Evolutionary conservation across 176 grass and related monocot species (phyloP), one percentile per base, ranked within the genome.

Genomic region (Raddia distichophylla): DNA sequence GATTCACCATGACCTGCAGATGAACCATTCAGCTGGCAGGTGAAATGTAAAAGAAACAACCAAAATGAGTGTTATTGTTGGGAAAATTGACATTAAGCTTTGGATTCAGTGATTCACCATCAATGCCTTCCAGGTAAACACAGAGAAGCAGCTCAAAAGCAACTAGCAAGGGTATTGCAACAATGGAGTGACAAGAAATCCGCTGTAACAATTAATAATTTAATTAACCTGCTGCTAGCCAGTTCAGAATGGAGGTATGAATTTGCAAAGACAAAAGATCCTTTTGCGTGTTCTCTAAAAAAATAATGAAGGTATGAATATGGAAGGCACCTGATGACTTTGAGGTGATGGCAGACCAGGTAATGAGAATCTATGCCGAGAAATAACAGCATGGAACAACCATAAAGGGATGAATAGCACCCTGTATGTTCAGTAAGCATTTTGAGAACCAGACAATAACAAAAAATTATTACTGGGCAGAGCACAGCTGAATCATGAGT

Each of bases 121-220:
- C 63, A 14, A 66, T 71, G 53, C 69, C 82, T 62, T 91, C 84
- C 34, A 94, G 86, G 34, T 87, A 89, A 75, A 94, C 84, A 85
- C 89, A 91, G 8, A 91, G 92, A 84, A 91, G 84, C 14, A 94
- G 84, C 74, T 94, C 89, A 87, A 94, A 94, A 43, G 89, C 81
- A 87, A 94, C 85, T 52, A 94, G 78, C 83, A 94, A 89, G 1
- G 89, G 89, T 37, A 77, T 85, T 20, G 89, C 87, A 10, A 89
- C 89, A 83, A 89, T 78, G 68, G 92, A 86, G 91, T 91, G 92
- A 11, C 84, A 94, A 76, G 89, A 84, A 79, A 86, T 66, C 74
- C 37, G 42, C 87, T 94, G 84, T 64, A 57, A 55, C 62, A 27
- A 69, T 63, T 16, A 78, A 61, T 60, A 68, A 43, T 49, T 9